phyloP scores from a whole-genome alignment of 345 rosid genomes.

The Rhodamnia rubescens region DNA sequence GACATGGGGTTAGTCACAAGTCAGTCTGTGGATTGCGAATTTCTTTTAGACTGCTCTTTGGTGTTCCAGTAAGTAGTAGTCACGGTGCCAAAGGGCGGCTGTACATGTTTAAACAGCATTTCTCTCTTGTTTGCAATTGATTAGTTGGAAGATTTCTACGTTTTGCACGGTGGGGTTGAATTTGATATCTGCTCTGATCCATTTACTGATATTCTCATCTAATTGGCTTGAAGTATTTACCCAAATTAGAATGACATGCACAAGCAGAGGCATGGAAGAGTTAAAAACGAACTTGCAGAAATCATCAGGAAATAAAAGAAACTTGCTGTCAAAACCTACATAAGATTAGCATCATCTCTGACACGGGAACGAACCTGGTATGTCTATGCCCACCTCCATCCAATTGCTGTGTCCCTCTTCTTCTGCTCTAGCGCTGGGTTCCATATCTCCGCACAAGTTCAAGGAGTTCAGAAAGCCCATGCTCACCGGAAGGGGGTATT shows the following conservation, averaged over 20 bases:
- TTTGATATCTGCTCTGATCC: neutral
- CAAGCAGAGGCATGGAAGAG: neutral
- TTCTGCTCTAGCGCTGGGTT: neutral
- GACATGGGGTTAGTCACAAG: neutral
- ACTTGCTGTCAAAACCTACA: neutral
- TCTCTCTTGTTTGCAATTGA: neutral
- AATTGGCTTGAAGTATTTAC: neutral
- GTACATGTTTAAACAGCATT: neutral
- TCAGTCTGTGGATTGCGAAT: neutral
- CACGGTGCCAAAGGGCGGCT: neutral
- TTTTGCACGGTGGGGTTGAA: neutral
- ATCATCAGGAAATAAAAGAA: neutral
- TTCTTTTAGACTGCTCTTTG: neutral
- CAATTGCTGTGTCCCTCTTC: neutral
- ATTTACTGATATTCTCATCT: neutral
- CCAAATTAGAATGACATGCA: neutral
- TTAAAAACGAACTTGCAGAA: neutral
- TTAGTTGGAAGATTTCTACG: neutral
- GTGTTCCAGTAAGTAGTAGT: neutral
- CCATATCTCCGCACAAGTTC: neutral
- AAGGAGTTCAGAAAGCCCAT: neutral
- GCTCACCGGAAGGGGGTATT: neutral
- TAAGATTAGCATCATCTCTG: neutral
- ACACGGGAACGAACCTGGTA: neutral
- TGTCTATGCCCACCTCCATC: neutral